Evolutionary conservation across 768 basidiomycete genomes (phyloP), one percentile per base, ranked within the genome.

Genomic region (Tulasnella sp.): DNA sequence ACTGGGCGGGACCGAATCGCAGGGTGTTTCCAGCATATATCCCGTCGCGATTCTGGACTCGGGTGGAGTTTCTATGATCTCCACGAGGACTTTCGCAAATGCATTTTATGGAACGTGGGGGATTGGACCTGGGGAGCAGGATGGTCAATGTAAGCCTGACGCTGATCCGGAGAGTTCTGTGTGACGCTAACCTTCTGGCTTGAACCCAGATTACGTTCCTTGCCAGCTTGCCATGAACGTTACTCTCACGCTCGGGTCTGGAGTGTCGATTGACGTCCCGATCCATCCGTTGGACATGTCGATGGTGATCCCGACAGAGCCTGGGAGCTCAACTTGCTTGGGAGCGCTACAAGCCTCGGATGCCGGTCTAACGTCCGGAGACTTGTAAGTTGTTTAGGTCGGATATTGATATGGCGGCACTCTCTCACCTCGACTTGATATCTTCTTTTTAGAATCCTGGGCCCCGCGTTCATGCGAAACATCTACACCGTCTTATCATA

Each of bases 261-360:
- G 86, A 80, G 89, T 42, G 89, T 70, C 82, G 85, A 0, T 87
- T 87, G 46, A 79, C 67, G 86, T 92, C 35, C 83, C 91, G 0
- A 81, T 94, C 2, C 93, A 94, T 81, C 93, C 93, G 0, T 89
- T 94, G 74, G 92, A 94, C 82, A 85, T 94, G 10, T 90, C 91
- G 13, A 55, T 73, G 26, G 18, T 46, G 67, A 80, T 40, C 81
- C 86, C 0, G 84, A 87, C 73, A 88, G 32, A 79, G 32, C 71
- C 77, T 23, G 42, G 55, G 15, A 73, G 70, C 32, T 35, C 37
- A 29, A 79, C 57, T 42, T 80, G 80, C 48, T 23, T 80, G 13
- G 78, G 80, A 16, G 46, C 79, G 10, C 32, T 80, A 1, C 80
- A 80, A 71, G 73, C 61, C 11, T 39, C 74, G 5, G 44, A 73